Evolutionary conservation across 768 basidiomycete genomes (phyloP).

Genomic region (Mrakia gelida): DNA sequence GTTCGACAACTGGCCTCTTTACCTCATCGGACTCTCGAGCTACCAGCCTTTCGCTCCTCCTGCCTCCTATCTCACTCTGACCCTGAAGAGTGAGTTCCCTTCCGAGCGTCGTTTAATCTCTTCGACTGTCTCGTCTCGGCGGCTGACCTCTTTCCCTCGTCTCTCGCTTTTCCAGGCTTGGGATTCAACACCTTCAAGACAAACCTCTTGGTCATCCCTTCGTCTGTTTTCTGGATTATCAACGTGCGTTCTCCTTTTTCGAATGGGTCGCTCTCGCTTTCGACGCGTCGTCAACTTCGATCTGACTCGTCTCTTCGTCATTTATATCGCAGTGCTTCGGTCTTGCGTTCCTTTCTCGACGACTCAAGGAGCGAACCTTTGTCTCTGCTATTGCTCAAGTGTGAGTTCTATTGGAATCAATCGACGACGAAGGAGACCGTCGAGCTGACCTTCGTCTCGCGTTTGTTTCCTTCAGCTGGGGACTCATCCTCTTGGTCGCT

Average conservation of each 20-base stretch:
- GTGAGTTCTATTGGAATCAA: slow-evolving; percentile 42
- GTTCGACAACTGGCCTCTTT: slow-evolving; percentile 60
- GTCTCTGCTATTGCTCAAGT: slow-evolving; percentile 2
- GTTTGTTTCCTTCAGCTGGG: slow-evolving; percentile 39
- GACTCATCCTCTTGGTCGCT: slow-evolving; percentile 58
- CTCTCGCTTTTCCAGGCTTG: neutral
- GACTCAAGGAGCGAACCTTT: slow-evolving; percentile 2
- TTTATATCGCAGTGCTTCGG: neutral
- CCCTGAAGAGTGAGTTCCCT: too few relatives aligned
- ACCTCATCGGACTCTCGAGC: slow-evolving; percentile 44
- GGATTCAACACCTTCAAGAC: slow-evolving; percentile 62
- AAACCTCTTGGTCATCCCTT: slow-evolving; percentile 61
- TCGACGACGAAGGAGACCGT: too few relatives aligned
- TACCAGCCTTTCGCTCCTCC: slow-evolving; percentile 53
- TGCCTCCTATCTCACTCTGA: slow-evolving; percentile 60
- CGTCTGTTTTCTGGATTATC: slow-evolving; percentile 52
- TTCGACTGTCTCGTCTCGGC: too few relatives aligned
- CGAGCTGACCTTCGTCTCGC: neutral
- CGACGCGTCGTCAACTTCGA: too few relatives aligned
- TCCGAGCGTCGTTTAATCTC: too few relatives aligned
- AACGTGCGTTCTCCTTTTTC: neutral
- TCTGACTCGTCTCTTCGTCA: too few relatives aligned
- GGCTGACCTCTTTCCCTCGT: too few relatives aligned
- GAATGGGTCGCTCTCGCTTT: too few relatives aligned
- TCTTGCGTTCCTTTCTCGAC: neutral